Evolutionary conservation across 257 asterid species (phyloP), one percentile per base, ranked within the genome.

Genomic region (Solanum arcanum): DNA sequence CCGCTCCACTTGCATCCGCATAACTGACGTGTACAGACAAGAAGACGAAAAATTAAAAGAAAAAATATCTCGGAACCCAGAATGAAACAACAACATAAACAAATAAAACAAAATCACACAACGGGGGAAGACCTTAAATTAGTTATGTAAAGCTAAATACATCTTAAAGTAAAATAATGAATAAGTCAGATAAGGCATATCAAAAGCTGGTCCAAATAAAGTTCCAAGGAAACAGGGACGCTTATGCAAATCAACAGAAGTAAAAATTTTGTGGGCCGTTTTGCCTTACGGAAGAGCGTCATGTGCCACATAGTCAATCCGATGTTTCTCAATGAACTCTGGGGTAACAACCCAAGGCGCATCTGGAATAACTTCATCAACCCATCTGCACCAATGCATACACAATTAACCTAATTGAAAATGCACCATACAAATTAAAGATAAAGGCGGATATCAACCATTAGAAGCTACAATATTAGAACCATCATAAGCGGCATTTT

Each of bases 311-410:
- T 88, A 97, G 90, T 94, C 99, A 72, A 97, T 97, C 42, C 81
- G 69, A 88, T 97, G 98, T 87, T 91, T 92, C 95, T 95, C 99
- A 90, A 96, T 92, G 91, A 95, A 97, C 90, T 95, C 99, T 77
- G 94, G 98, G 86, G 93, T 91, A 88, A 95, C 90, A 87, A 97
- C 99, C 99, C 99, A 97, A 11, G 98, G 99, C 10, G 99, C 98
- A 93, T 94, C 98, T 76, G 98, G 98, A 86, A 97, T 95, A 89
- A 97, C 99, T 92, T 97, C 99, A 85, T 97, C 99, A 88, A 97
- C 99, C 99, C 99, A 97, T 94, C 99, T 97, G 92, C 89, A 89
- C 13, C 66, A 89, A 77, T 49, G 69, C 25, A 47, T 46, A 87
- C 56, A 73, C 52, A 88, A 49, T 87, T 27, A 74, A 78, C 27